A percentile compares a stretch with the other conserved stretches of the same genome.
These are phyloP conservation scores for Thalia dealbata DNA, from an alignment of 176 grass and related monocot species.

Conservation along the genomic window DNA sequence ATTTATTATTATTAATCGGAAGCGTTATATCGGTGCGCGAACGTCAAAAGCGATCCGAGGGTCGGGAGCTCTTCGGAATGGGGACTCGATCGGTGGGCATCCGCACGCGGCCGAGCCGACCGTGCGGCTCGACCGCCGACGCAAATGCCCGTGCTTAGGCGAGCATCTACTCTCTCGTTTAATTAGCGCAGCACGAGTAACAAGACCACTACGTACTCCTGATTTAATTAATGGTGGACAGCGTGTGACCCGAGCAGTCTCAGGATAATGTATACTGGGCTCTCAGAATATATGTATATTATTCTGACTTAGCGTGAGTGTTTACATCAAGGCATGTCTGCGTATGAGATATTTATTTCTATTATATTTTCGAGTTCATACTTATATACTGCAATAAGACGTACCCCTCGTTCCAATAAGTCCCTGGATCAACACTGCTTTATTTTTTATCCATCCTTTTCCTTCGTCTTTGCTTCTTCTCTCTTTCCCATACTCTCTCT, in stretches of 20 bases:
- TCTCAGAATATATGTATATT: neutral
- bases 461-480: neutral
- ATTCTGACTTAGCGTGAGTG: neutral
- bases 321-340: neutral
- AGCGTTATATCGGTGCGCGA: neutral
- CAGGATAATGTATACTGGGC: neutral
- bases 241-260: neutral
- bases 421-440: no score
- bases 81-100: neutral
- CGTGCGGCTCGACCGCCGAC: neutral
- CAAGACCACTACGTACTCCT: no score
- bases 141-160: neutral
- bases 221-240: neutral
- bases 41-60: neutral
- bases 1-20: no score
- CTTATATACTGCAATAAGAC: neutral
- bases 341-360: neutral
- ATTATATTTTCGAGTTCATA: neutral
- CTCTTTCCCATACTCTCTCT: conserved; percentile 9
- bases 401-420: neutral
- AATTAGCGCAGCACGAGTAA: neutral
- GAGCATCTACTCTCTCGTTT: neutral
- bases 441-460: neutral
- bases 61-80: neutral
- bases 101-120: neutral